Percentiles rank a stretch among this genome's conserved stretches.
phyloP scores from a whole-genome alignment of 2,329 filamentous ascomycete species.

The Erysiphe pulchra region DNA sequence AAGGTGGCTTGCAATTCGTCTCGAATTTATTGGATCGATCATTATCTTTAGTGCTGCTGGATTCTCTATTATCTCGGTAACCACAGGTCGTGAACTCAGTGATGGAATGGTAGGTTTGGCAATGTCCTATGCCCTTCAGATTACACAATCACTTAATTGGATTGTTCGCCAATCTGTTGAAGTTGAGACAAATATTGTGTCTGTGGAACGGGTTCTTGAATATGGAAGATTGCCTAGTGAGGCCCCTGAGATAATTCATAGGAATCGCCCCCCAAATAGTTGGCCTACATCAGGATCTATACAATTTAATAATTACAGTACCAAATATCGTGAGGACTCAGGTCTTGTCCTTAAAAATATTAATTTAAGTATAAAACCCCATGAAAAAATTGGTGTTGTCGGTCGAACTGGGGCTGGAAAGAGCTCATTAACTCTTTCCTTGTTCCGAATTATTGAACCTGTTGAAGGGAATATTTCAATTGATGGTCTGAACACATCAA shows the following conservation, averaged over 20 bases:
- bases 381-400: slow-evolving; percentile 95
- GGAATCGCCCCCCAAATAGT: slow-evolving; percentile 61
- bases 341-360: slow-evolving; percentile 87
- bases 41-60: slow-evolving; percentile 76
- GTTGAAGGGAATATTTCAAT: slow-evolving; percentile 64
- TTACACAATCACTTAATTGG: slow-evolving; percentile 95
- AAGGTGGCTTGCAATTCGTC: slow-evolving; percentile 78
- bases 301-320: slow-evolving; percentile 81
- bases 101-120: slow-evolving; percentile 67
- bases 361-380: slow-evolving; percentile 73
- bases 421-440: slow-evolving; percentile 69
- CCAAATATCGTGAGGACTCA: slow-evolving; percentile 68
- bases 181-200: slow-evolving; percentile 99
- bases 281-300: slow-evolving; percentile 84
- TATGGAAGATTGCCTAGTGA: slow-evolving; percentile 81
- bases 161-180: slow-evolving; percentile 96
- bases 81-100: slow-evolving; percentile 34
- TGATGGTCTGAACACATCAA: slow-evolving; percentile 68
- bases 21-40: slow-evolving; percentile 85
- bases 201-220: slow-evolving; percentile 89
- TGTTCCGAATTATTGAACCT: slow-evolving; percentile 91
- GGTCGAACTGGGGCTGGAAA: slow-evolving; percentile 92
- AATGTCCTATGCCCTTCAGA: slow-evolving; percentile 94
- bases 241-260: slow-evolving; percentile 78
- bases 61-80: slow-evolving; percentile 59